Conservation (phyloP, 768 basidiomycete genomes). For the Serendipita sp. region DNA sequence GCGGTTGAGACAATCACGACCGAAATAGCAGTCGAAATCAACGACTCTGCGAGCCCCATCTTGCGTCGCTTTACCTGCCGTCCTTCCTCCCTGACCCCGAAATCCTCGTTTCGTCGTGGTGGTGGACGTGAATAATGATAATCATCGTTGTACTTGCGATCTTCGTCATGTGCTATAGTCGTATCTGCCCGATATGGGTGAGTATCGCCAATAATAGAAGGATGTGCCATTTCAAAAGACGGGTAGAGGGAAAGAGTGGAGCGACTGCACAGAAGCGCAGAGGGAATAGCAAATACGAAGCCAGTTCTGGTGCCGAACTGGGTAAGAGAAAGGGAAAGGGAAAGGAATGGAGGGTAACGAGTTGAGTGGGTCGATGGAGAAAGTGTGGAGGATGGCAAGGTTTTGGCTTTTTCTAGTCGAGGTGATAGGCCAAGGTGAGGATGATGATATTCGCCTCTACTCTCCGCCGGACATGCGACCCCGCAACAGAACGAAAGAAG, state of each 20-base stretch:
- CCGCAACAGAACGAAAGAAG: too few relatives aligned
- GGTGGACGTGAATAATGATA: neutral
- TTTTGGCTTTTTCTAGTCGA: too few relatives aligned
- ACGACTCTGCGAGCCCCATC: conserved; percentile 55
- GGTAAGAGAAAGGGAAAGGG: too few relatives aligned
- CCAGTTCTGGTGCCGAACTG: neutral
- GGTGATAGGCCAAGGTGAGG: too few relatives aligned
- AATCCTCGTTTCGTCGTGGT: neutral
- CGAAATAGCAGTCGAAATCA: conserved; percentile 69
- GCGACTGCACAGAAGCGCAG: conserved; percentile 11
- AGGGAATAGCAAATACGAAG: neutral
- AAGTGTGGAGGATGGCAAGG: too few relatives aligned
- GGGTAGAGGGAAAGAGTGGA: too few relatives aligned
- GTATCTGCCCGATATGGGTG: neutral
- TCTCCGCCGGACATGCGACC: too few relatives aligned
- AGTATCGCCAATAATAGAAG: too few relatives aligned
- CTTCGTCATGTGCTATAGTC: neutral
- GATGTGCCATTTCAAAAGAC: too few relatives aligned
- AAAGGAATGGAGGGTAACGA: too few relatives aligned
- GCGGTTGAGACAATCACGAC: conserved; percentile 77
- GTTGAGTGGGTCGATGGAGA: too few relatives aligned
- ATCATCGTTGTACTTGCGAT: neutral
- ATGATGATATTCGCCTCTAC: too few relatives aligned
- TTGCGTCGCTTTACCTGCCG: conserved; percentile 65
- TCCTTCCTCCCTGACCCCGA: neutral